phyloP scores from a whole-genome alignment of 176 grass and related monocot species.

The Sorghum bicolor region Sorghum_bicolor_NCBIv3 NC_012871.2:74994501-74995000 shows the following conservation, averaged over 20 bases:
- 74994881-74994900: background rate
- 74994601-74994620: too few relatives aligned
- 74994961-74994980: background rate
- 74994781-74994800: too few relatives aligned
- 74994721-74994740: background rate
- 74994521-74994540: too few relatives aligned
- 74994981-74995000: background rate
- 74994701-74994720: background rate
- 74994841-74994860: background rate
- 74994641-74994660: too few relatives aligned
- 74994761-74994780: background rate
- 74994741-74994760: background rate
- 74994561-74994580: too few relatives aligned
- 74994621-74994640: too few relatives aligned
- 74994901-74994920: background rate
- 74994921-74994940: slow-evolving; percentile 6
- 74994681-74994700: too few relatives aligned
- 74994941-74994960: background rate
- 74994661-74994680: too few relatives aligned
- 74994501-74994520: too few relatives aligned
- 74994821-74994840: too few relatives aligned
- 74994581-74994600: too few relatives aligned
- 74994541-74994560: too few relatives aligned
- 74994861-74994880: background rate
- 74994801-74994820: background rate